Evolutionary conservation across 805 yeast genomes (phyloP).

Genomic region (Blastobotrys americana): DNA sequence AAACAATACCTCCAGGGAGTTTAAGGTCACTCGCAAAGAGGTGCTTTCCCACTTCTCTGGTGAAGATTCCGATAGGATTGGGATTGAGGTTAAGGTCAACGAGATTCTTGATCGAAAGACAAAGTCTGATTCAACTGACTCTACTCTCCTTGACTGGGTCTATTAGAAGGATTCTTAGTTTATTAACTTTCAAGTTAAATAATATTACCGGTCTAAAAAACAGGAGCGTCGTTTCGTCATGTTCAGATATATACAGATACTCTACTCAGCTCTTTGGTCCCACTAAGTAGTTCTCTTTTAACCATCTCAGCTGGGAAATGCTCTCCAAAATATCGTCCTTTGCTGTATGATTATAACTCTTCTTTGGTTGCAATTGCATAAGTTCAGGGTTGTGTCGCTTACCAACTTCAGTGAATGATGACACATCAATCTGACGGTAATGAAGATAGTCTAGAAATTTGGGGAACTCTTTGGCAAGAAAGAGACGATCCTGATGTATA

Average conservation of each 20-base stretch:
- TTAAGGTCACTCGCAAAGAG: constrained; percentile 61
- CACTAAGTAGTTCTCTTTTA: constrained; percentile 52
- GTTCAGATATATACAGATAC: too few species aligned
- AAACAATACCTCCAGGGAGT: constrained; percentile 56
- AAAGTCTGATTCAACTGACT: constrained; percentile 36
- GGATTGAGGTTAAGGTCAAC: constrained; percentile 54
- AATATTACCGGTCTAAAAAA: too few species aligned
- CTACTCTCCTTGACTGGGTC: constrained; percentile 43
- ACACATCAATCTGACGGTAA: constrained; percentile 85
- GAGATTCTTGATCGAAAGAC: constrained; percentile 55
- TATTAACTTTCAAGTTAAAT: too few species aligned
- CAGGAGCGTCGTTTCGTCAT: too few species aligned
- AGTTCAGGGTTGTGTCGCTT: constrained; percentile 66
- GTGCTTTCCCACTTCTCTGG: constrained; percentile 55
- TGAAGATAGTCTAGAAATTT: constrained; percentile 46
- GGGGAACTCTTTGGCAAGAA: constrained; percentile 81
- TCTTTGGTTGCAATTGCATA: constrained; percentile 51
- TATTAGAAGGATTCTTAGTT: constrained; percentile 22
- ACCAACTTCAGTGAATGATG: constrained; percentile 76
- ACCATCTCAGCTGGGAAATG: constrained; percentile 75
- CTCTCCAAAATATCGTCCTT: constrained; percentile 82
- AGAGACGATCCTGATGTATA: constrained; percentile 83
- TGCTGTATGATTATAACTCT: constrained; percentile 77
- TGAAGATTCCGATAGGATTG: constrained; percentile 43
- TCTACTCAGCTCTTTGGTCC: constrained; percentile 6